Conservation (phyloP, 225 moss, liverwort and hornwort species). For the Marchantia paleacea region DNA sequence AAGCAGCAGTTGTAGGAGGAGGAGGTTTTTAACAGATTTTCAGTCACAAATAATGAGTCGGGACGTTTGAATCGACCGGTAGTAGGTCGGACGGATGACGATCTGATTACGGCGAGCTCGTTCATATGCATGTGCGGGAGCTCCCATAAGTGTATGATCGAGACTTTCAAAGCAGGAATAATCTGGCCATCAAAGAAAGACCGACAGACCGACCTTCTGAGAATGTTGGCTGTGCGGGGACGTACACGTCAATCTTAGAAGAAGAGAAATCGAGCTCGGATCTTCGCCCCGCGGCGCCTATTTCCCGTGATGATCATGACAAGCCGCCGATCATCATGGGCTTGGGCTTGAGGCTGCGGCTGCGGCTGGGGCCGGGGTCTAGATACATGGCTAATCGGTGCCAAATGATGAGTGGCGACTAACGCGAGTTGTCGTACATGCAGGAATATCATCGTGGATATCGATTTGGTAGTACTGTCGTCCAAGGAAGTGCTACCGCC, state of each 20-base stretch:
- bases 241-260: background rate
- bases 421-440: background rate
- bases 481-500: background rate
- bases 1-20: no score
- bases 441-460: conserved; percentile 18
- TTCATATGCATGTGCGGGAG: background rate
- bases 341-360: background rate
- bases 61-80: background rate
- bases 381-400: no score
- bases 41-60: background rate
- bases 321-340: background rate
- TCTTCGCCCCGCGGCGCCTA: no score
- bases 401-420: background rate
- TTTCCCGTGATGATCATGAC: background rate
- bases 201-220: background rate
- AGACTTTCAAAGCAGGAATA: background rate
- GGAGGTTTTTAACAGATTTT: background rate
- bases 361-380: no score
- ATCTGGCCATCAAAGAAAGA: background rate
- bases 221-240: background rate
- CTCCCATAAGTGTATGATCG: background rate
- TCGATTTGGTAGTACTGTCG: conserved; percentile 3
- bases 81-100: background rate
- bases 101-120: no score
- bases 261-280: background rate